Evolutionary conservation across 805 yeast genomes (phyloP), one percentile per base, ranked within the genome.

Genomic region (Hanseniaspora valbyensis): DNA sequence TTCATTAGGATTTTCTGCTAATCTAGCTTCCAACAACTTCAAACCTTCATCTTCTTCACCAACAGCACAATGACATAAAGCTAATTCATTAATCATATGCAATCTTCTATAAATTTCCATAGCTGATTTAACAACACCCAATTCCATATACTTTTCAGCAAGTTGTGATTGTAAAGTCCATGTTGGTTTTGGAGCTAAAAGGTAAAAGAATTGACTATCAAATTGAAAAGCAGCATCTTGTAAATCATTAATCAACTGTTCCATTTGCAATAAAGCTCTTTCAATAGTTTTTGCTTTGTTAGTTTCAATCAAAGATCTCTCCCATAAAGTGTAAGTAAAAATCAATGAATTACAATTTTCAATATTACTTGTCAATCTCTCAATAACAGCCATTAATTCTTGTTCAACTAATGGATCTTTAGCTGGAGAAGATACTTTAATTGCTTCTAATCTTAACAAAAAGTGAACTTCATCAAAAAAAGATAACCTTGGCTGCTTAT

Each of bases 261-360:
- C 90, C 81, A 92, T 80, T 66, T 92, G 98, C 46, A 92, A 70
- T 4, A 89, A 80, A 45, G 97, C 97, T 62, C 98, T 75, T 66
- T 92, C 97, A 22, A 90, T 81, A 1, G 96, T 90, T 61, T 83
- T 80, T 1, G 95, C 78, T 56, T 79, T 80, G 44, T 74, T 72
- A 0, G 95, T 76, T 63, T 92, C 98, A 33, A 89, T 69, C 19
- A 84, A 58, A 7, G 96, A 86, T 62, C 97, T 76, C 59, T 82
- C 84, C 96, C 96, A 92, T 40, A 92, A 68, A 0, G 95, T 83
- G 54, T 89, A 72, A 2, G 89, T 77, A 59, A 80, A 87, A 3
- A 90, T 63, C 1, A 83, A 66, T 88, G 95, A 88, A 63, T 85
- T 83, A 18, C 53, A 73, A 4, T 42, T 34, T 16, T 66, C 65